Percentiles rank a stretch among this genome's conserved stretches.
These are phyloP conservation scores for Flaveria sonorensis DNA, from an alignment of 129 eudicot species.

Conservation along the genomic window DNA sequence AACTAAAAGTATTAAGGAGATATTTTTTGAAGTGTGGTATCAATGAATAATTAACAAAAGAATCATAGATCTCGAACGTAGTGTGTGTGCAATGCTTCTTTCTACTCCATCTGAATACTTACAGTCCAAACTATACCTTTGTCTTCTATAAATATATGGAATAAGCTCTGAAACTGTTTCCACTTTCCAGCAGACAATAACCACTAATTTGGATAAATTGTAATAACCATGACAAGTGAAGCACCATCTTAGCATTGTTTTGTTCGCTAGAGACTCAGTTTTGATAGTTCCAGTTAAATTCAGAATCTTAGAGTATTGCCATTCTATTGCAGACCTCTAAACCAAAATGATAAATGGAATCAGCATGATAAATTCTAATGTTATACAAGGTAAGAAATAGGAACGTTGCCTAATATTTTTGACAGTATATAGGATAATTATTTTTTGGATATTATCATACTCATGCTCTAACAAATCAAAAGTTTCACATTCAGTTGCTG, in stretches of 20 bases:
- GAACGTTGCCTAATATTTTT: not conserved
- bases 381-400: not conserved
- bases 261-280: not conserved
- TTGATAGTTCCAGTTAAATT: slow-evolving; percentile 1
- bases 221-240: not conserved
- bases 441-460: not conserved
- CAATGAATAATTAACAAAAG: slow-evolving; percentile 17
- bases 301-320: not conserved
- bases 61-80: not conserved
- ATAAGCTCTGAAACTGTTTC: not conserved
- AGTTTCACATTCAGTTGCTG: not conserved
- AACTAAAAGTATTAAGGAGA: not conserved
- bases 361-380: not conserved
- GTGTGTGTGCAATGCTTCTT: too few relatives aligned
- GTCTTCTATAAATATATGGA: not conserved
- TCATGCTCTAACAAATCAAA: slow-evolving; percentile 11
- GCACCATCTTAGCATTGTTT: slow-evolving; percentile 9
- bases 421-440: too few relatives aligned
- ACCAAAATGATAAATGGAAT: not conserved
- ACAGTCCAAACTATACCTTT: not conserved
- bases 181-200: not conserved
- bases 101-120: too few relatives aligned
- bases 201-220: not conserved
- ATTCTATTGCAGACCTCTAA: slow-evolving; percentile 1
- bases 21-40: not conserved